Evolutionary conservation across 805 yeast genomes (phyloP).

Genomic region (Ogataea trehalophila): DNA sequence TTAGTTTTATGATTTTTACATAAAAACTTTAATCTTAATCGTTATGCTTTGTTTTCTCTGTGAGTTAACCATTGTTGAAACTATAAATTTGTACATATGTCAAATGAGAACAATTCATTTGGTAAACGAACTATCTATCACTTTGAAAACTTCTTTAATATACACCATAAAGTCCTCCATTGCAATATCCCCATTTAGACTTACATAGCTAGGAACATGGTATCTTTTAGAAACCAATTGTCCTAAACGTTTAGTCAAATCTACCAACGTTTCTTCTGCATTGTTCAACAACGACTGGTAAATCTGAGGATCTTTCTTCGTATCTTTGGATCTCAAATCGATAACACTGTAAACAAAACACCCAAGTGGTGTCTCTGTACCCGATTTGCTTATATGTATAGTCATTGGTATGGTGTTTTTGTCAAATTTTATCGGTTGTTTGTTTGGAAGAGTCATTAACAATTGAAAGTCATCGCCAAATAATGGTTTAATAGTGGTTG

Average conservation of each 20-base stretch:
- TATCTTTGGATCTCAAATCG: conserved; percentile 21
- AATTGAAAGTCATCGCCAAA: conserved; percentile 26
- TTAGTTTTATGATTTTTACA: no score
- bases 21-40: no score
- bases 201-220: conserved; percentile 40
- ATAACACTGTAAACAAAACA: conserved; percentile 40
- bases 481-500: conserved; percentile 18
- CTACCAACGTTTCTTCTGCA: conserved; percentile 36
- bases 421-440: conserved; percentile 12
- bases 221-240: conserved; percentile 37
- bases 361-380: conserved; percentile 32
- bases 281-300: conserved; percentile 42
- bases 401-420: conserved; percentile 32
- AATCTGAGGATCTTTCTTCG: conserved; percentile 20
- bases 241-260: conserved; percentile 39
- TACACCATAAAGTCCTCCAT: conserved; percentile 30
- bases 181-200: conserved; percentile 36
- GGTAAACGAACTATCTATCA: conserved; percentile 25
- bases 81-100: no score
- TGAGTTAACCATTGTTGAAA: no score
- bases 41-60: no score
- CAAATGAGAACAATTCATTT: background rate
- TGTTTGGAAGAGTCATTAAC: conserved; percentile 15
- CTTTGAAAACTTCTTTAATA: conserved; percentile 25
- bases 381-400: conserved; percentile 30